phyloP scores from a whole-genome alignment of 1,139 yeast genomes.

The Magnusiomyces clavatus region DNA sequence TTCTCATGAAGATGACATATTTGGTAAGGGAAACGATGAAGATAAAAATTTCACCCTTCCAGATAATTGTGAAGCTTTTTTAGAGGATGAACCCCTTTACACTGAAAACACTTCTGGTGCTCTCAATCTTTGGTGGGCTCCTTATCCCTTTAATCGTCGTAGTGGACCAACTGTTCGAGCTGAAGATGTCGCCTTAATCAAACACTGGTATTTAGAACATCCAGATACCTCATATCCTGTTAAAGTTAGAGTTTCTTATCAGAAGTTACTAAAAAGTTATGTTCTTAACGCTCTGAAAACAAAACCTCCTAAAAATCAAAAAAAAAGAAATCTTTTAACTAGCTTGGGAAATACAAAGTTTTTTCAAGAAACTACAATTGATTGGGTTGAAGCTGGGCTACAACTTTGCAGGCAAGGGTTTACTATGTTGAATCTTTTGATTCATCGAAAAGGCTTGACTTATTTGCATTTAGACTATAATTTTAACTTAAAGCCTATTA shows the following conservation, averaged over 20 bases:
- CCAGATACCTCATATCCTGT: conserved; percentile 46
- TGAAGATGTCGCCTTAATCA: conserved; percentile 80
- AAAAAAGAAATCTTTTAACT: conserved; percentile 54
- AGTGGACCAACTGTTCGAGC: conserved; percentile 72
- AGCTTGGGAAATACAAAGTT: conserved; percentile 71
- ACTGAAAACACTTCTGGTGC: conserved; percentile 50
- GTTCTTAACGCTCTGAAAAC: conserved; percentile 60
- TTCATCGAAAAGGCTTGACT: conserved; percentile 86
- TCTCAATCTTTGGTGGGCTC: conserved; percentile 64
- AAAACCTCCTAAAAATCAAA: conserved; percentile 35
- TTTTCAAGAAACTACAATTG: conserved; percentile 85
- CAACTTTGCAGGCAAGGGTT: conserved; percentile 92
- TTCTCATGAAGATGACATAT: conserved; percentile 20
- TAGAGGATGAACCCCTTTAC: conserved; percentile 38
- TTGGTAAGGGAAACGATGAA: conserved; percentile 26
- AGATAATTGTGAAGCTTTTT: conserved; percentile 40
- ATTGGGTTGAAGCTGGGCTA: conserved; percentile 97
- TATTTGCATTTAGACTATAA: conserved; percentile 92
- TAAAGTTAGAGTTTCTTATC: conserved; percentile 80
- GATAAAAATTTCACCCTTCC: conserved; percentile 34
- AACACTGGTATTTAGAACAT: conserved; percentile 73
- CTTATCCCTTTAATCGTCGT: conserved; percentile 74
- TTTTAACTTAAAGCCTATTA: conserved; percentile 92
- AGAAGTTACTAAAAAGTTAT: conserved; percentile 67
- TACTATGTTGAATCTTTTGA: conserved; percentile 82